Evolutionary conservation across 306 rosid species (phyloP), one percentile per base, ranked within the genome.

Genomic region (Gastrolobium villosum): DNA sequence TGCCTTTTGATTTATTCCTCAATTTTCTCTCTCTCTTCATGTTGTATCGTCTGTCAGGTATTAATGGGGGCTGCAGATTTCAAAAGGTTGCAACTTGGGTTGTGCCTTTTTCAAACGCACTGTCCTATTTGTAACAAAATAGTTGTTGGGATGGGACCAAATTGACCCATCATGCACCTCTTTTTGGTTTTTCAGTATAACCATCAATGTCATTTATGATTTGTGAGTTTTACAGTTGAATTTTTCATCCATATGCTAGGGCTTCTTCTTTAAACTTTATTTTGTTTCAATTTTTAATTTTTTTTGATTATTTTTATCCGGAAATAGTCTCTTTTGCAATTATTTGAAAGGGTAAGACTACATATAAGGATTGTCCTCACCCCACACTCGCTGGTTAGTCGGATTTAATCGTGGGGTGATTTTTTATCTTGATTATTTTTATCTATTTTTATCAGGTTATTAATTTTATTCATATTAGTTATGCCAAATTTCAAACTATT

Each of bases 131-230:
- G 86, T 72, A 55, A 75, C 84, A 82, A 70, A 76, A 84, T 74
- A 66, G 89, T 84, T 84, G 94, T 86, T 88, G 90, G 82, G 90
- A 90, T 92, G 97, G 97, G 97, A 84, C 97, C 98, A 86, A 79
- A 77, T 81, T 78, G 88, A 84, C 92, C 94, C 89, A 77, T 94
- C 83, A 65, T 81, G 74, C 80, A 64, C 79, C 59, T 60, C 85
- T 68, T 82, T 87, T 56, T 84, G 84, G 72, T 46, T 78, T 84
- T 82, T 90, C 89, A 86, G 77, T 86, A 85, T 87, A 84, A 83
- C 86, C 86, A 89, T 94, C 96, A 84, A 88, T 88, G 78, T 89
- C 94, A 80, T 78, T 82, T 67, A 15, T 88, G 73, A 84, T 86
- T 89, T 85, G 72, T 43, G 26, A 49, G 86, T 78, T 81, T 79